Conservation (phyloP, 257 asterid species). For the Hygrophila difformis region DNA sequence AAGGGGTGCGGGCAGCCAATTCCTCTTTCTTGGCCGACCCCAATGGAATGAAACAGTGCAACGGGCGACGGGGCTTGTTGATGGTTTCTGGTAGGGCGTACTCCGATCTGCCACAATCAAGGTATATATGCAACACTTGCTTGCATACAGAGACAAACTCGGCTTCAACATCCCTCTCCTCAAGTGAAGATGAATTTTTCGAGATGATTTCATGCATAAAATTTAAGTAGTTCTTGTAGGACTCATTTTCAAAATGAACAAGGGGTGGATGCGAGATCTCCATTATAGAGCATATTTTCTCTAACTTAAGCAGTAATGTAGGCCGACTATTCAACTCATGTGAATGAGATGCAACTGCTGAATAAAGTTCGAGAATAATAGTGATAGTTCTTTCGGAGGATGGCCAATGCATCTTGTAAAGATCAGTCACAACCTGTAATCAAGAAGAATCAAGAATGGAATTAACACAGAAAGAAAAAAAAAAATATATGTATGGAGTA, state of each 20-base stretch:
- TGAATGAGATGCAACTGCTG: constrained; percentile 65
- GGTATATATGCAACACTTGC: constrained; percentile 54
- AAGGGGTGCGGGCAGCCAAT: constrained; percentile 75
- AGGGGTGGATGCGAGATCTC: constrained; percentile 87
- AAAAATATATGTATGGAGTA: too few relatives aligned
- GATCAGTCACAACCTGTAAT: constrained; percentile 71
- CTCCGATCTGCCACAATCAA: constrained; percentile 59
- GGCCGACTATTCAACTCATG: constrained; percentile 56
- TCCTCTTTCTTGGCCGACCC: constrained; percentile 94
- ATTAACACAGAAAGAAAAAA: too few relatives aligned
- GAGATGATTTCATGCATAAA: constrained; percentile 56
- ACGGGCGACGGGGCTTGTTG: constrained; percentile 21
- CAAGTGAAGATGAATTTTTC: constrained; percentile 31
- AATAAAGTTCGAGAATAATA: constrained; percentile 38
- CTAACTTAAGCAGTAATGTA: constrained; percentile 47
- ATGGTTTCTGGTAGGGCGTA: constrained; percentile 18
- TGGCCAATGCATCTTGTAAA: constrained; percentile 59
- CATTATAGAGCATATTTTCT: constrained; percentile 54
- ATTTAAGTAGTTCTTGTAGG: constrained; percentile 56
- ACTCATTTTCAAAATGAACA: constrained; percentile 86
- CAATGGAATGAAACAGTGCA: constrained; percentile 57
- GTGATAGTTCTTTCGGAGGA: constrained; percentile 32
- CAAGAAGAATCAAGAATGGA: constrained; percentile 13
- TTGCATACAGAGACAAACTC: constrained; percentile 70
- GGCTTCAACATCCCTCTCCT: constrained; percentile 52